These are phyloP conservation scores for Nemania bipapillata DNA, from an alignment of 2,329 filamentous ascomycete species.

Conservation along the genomic window DNA sequence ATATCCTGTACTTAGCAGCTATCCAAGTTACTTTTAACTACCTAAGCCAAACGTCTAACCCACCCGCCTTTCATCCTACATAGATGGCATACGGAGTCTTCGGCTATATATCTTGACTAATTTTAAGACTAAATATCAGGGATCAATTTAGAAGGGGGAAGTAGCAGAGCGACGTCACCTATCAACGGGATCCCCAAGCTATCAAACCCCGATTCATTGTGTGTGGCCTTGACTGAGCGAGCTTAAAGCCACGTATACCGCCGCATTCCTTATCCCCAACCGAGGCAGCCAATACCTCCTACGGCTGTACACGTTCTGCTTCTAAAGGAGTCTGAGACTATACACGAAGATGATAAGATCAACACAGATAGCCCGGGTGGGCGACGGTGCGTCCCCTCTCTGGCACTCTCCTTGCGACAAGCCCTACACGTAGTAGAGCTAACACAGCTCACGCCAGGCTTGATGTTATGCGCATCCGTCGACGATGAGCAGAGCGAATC, in stretches of 20 bases:
- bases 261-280: slow-evolving; percentile 23
- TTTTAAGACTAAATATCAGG: neutral
- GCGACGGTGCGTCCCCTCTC: slow-evolving; percentile 71
- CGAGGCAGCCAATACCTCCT: slow-evolving; percentile 2
- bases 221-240: slow-evolving; percentile 29
- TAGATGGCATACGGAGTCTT: neutral
- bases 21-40: neutral
- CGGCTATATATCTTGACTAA: neutral
- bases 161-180: slow-evolving; percentile 5
- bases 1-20: no score
- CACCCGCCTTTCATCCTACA: no score
- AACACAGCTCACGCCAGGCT: slow-evolving; percentile 67
- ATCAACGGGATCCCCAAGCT: slow-evolving; percentile 11
- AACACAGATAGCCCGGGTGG: slow-evolving; percentile 89
- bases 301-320: neutral
- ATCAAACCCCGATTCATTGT: slow-evolving; percentile 5
- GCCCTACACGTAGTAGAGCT: slow-evolving; percentile 35
- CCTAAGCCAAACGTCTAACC: neutral
- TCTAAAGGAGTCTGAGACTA: slow-evolving; percentile 5
- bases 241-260: slow-evolving; percentile 41
- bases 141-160: neutral
- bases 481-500: slow-evolving; percentile 84
- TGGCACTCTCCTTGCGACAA: slow-evolving; percentile 20
- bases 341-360: slow-evolving; percentile 78
- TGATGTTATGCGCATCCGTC: slow-evolving; percentile 93